Percentiles rank a stretch among this genome's conserved stretches.
phyloP scores from a whole-genome alignment of 1,284 basidiomycete genomes.

The Sporisorium exsertum region DNA sequence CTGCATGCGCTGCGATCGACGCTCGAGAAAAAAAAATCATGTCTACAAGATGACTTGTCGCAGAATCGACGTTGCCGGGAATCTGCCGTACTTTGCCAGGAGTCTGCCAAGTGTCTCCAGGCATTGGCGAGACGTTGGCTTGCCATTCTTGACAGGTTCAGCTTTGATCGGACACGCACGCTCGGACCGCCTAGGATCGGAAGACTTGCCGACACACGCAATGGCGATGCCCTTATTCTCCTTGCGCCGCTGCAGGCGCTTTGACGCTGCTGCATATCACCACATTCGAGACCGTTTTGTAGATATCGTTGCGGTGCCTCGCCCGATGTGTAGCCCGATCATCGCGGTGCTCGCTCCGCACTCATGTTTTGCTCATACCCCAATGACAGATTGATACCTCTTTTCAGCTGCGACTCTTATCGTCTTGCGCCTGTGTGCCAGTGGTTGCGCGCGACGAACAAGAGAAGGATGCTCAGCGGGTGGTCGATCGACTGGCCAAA shows the following conservation, averaged over 20 bases:
- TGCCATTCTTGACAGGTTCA: background rate
- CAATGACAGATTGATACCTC: slow-evolving; percentile 1
- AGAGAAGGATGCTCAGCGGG: no score
- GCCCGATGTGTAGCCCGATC: background rate
- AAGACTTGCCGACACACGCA: background rate
- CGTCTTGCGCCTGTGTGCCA: background rate
- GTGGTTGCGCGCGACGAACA: background rate
- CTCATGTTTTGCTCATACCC: slow-evolving; percentile 1
- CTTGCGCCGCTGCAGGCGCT: background rate
- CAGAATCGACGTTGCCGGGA: background rate
- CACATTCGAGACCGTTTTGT: background rate
- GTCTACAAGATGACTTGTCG: no score
- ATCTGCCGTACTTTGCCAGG: background rate
- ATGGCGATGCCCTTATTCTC: background rate
- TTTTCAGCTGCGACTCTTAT: background rate
- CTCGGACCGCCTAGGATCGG: background rate
- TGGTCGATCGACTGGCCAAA: no score
- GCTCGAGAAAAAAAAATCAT: no score
- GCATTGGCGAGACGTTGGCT: background rate
- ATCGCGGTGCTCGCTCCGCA: background rate
- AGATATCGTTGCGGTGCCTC: background rate
- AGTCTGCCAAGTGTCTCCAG: background rate
- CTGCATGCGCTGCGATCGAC: background rate
- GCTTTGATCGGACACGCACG: background rate
- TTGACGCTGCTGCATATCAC: background rate